phyloP scores from a whole-genome alignment of 495 filamentous ascomycete species.

The Pyronema domesticum region DNA sequence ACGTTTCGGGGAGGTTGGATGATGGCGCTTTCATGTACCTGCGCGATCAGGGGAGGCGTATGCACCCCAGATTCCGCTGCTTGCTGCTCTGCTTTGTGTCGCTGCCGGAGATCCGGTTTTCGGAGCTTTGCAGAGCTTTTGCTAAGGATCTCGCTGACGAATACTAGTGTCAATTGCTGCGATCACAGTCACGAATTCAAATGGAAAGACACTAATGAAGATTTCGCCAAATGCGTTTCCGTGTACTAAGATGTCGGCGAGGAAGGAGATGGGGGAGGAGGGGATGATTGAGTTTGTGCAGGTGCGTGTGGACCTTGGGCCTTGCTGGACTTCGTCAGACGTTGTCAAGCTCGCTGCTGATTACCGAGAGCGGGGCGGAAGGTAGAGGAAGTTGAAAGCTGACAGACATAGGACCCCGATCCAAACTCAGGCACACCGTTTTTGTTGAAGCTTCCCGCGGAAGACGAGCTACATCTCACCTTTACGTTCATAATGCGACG shows the following conservation, averaged over 20 bases:
- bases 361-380: background rate
- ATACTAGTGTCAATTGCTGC: constrained; percentile 64
- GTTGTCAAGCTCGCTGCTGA: background rate
- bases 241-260: constrained; percentile 58
- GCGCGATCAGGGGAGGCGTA: constrained; percentile 79
- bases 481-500: constrained; percentile 84
- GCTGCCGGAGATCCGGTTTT: background rate
- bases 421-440: constrained; percentile 46
- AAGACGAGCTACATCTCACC: constrained; percentile 77
- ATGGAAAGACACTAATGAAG: constrained; percentile 52
- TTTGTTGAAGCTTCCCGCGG: constrained; percentile 70
- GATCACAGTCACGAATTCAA: constrained; percentile 59
- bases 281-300: constrained; percentile 76
- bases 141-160: background rate
- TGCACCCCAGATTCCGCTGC: constrained; percentile 5
- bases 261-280: constrained; percentile 56
- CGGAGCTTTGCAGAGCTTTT: background rate
- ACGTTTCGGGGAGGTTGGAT: constrained; percentile 77
- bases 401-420: constrained; percentile 57
- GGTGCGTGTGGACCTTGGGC: constrained; percentile 31
- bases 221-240: constrained; percentile 81
- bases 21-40: constrained; percentile 69
- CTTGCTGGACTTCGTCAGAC: background rate
- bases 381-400: too few relatives aligned
- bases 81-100: background rate